A percentile compares a stretch with the other conserved stretches of the same genome.
Evolutionary conservation across 345 rosid genomes (phyloP).

Genomic region (Cochlearia excelsa): DNA sequence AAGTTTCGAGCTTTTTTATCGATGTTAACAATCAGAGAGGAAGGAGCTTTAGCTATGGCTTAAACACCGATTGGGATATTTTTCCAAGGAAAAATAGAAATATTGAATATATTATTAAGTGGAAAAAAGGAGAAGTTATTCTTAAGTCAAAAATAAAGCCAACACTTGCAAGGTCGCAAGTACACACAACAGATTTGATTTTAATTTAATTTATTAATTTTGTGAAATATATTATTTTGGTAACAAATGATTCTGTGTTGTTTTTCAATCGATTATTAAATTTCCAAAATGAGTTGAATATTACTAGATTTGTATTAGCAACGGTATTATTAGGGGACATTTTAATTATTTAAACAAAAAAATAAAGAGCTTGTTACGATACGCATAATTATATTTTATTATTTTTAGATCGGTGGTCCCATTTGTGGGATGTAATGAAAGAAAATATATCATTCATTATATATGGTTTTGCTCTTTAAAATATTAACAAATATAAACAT

Average conservation of each 20-base stretch:
- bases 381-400: background rate
- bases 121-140: conserved; percentile 25
- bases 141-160: conserved; percentile 37
- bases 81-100: background rate
- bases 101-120: background rate
- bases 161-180: conserved; percentile 33
- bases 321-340: conserved; percentile 21
- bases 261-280: too few species aligned
- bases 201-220: background rate
- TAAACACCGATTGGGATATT: conserved; percentile 4
- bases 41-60: conserved; percentile 30
- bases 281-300: background rate
- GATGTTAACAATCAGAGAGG: conserved; percentile 32
- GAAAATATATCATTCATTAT: too few species aligned
- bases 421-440: background rate
- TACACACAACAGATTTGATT: conserved; percentile 24
- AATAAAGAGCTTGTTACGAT: conserved; percentile 8
- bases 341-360: conserved; percentile 6
- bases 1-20: conserved; percentile 12
- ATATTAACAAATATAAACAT: too few species aligned
- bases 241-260: conserved; percentile 16
- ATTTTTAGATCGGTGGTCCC: background rate
- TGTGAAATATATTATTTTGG: background rate
- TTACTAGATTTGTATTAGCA: conserved; percentile 23
- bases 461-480: too few species aligned